These are phyloP conservation scores for Tanacetum coccineum DNA, from an alignment of 129 eudicot species.

Conservation along the genomic window DNA sequence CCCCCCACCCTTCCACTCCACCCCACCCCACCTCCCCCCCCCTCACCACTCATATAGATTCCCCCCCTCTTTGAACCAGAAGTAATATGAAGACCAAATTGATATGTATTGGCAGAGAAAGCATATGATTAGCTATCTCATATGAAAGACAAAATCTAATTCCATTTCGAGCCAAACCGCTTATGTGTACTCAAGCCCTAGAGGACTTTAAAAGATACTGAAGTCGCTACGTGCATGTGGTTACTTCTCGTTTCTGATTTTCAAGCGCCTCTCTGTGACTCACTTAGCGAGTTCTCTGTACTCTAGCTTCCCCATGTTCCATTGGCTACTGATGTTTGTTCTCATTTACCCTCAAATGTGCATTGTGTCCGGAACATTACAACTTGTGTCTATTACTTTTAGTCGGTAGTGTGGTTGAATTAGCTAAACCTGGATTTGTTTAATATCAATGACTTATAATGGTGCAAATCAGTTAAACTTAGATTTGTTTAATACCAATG, in stretches of 20 bases:
- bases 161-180: too few species aligned
- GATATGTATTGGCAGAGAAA: conserved; percentile 56
- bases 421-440: not conserved
- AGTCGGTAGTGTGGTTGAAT: not conserved
- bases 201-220: conserved; percentile 42
- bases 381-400: not conserved
- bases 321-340: conserved; percentile 18
- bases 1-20: too few species aligned
- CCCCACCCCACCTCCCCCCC: too few species aligned
- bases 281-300: conserved; percentile 21
- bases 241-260: conserved; percentile 10
- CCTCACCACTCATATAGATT: too few species aligned
- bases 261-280: conserved; percentile 18
- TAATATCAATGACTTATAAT: not conserved
- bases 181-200: conserved; percentile 38
- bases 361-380: not conserved
- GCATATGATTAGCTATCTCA: too few species aligned
- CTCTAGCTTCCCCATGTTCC: too few species aligned
- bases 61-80: conserved; percentile 79
- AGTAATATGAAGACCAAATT: conserved; percentile 69
- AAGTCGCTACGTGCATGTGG: conserved; percentile 30
- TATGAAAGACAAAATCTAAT: too few species aligned
- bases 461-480: not conserved
- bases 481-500: too few species aligned
- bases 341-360: conserved; percentile 16